Percentiles rank a stretch among this genome's conserved stretches.
phyloP scores from a whole-genome alignment of 352 stramenopile genomes.

The Globisporangium abappressorium region DNA sequence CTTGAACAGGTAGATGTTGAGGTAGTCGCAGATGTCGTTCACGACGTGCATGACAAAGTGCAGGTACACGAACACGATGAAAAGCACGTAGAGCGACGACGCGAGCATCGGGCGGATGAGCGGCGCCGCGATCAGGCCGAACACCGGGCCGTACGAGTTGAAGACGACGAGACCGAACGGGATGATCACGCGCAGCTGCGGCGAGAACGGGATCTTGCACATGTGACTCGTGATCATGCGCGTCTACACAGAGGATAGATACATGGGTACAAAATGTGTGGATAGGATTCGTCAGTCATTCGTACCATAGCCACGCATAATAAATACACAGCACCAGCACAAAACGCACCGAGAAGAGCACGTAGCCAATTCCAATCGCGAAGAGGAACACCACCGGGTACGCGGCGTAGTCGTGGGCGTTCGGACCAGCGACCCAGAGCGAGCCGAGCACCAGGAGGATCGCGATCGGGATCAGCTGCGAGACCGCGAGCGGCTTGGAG shows the following conservation, averaged over 20 bases:
- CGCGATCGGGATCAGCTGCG: constrained; percentile 70
- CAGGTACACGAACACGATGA: constrained; percentile 73
- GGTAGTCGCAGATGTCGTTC: constrained; percentile 82
- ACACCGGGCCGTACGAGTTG: constrained; percentile 57
- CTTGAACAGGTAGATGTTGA: constrained; percentile 87
- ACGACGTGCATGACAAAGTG: constrained; percentile 82
- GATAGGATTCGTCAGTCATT: constrained; percentile 3
- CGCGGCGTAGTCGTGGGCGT: constrained; percentile 54
- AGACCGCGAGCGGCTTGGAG: constrained; percentile 71
- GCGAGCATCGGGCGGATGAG: constrained; percentile 66
- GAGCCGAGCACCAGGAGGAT: constrained; percentile 56
- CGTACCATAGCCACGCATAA: neutral
- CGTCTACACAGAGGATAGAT: constrained; percentile 35
- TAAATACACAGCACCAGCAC: neutral
- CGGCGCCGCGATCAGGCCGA: constrained; percentile 45
- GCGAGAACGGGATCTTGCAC: constrained; percentile 86
- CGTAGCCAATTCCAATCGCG: constrained; percentile 76
- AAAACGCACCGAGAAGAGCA: constrained; percentile 76
- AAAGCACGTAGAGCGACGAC: constrained; percentile 64
- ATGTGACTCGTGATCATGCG: constrained; percentile 90
- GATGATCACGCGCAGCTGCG: constrained; percentile 78
- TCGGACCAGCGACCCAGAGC: constrained; percentile 72
- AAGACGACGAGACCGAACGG: constrained; percentile 73
- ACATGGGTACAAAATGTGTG: constrained; percentile 10
- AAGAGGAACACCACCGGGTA: constrained; percentile 81